Conservation (phyloP, 306 rosid genomes). For the Cucumis hystrix region DNA sequence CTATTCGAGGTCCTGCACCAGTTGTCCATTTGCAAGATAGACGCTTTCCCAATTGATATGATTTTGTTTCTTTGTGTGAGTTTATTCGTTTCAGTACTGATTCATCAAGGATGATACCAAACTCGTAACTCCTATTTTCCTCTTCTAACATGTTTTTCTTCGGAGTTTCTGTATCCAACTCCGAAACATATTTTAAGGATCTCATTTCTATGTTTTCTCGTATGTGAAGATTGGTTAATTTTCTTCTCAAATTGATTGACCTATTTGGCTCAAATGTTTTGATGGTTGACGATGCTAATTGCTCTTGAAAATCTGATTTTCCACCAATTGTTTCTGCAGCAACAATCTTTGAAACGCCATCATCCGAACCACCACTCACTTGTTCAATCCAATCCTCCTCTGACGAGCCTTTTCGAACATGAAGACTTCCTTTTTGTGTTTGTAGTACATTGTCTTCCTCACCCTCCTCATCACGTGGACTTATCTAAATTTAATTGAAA, state of each 20-base stretch:
- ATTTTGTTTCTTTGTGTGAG: slow-evolving; percentile 60
- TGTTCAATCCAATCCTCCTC: slow-evolving; percentile 51
- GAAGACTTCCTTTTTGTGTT: slow-evolving; percentile 39
- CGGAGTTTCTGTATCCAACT: slow-evolving; percentile 14
- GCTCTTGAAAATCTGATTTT: slow-evolving; percentile 17
- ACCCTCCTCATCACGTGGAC: slow-evolving; percentile 27
- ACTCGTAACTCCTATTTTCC: slow-evolving; percentile 21
- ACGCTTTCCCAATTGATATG: slow-evolving; percentile 81
- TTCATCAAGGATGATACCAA: slow-evolving; percentile 47
- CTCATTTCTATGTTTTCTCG: slow-evolving; percentile 28
- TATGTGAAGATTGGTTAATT: slow-evolving; percentile 37
- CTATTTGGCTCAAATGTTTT: slow-evolving; percentile 19
- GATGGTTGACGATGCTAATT: slow-evolving; percentile 8
- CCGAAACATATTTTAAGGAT: slow-evolving; percentile 4
- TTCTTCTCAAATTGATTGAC: slow-evolving; percentile 17
- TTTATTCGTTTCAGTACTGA: slow-evolving; percentile 62
- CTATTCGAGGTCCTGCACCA: slow-evolving; percentile 92
- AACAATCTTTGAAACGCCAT: slow-evolving; percentile 12
- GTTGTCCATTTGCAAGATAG: slow-evolving; percentile 96
- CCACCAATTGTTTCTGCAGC: slow-evolving; percentile 13
- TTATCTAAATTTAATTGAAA: slow-evolving; percentile 36
- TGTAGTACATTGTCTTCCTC: slow-evolving; percentile 28
- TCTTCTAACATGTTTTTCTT: slow-evolving; percentile 20
- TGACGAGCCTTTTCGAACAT: slow-evolving; percentile 57
- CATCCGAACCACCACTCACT: slow-evolving; percentile 23